Evolutionary conservation across 306 rosid genomes (phyloP), one percentile per base, ranked within the genome.

Genomic region (Vicia villosa): DNA sequence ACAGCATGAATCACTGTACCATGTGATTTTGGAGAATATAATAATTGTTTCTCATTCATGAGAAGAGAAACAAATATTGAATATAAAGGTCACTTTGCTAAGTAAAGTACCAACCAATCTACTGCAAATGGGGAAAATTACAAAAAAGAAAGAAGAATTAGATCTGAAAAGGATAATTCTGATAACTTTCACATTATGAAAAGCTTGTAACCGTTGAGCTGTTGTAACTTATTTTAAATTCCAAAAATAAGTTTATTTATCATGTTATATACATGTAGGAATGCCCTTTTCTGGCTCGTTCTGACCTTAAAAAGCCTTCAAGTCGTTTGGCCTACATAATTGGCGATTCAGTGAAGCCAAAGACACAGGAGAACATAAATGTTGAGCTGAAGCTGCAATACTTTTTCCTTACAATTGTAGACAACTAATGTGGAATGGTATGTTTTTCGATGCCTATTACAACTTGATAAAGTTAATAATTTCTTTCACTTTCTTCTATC

Each of bases 381-480:
- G 92, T 96, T 49, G 99, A 94, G 51, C 68, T 94, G 87, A 91
- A 89, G 88, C 82, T 94, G 69, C 85, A 91, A 77, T 77, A 80
- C 79, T 86, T 91, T 75, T 94, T 97, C 83, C 21, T 94, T 63
- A 94, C 96, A 4, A 76, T 94, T 83, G 81, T 94, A 69, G 99
- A 94, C 88, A 91, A 92, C 82, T 78, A 84, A 81, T 85, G 87
- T 41, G 97, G 96, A 88, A 90, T 88, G 97, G 99, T 94, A 75
- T 38, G 71, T 76, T 76, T 78, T 69, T 40, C 45, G 22, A 45
- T 64, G 41, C 74, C 82, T 70, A 13, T 66, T 66, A 56, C 46
- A 40, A 38, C 3, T 22, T 22, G 56, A n/a, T 69, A 3, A 24
- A 45, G 13, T 38, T 43, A 19, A 51, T 63, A 43, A n/a, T 26